These are phyloP conservation scores for Apiospora pterosperma DNA, from an alignment of 2,329 filamentous ascomycete species.

Conservation along the genomic window DNA sequence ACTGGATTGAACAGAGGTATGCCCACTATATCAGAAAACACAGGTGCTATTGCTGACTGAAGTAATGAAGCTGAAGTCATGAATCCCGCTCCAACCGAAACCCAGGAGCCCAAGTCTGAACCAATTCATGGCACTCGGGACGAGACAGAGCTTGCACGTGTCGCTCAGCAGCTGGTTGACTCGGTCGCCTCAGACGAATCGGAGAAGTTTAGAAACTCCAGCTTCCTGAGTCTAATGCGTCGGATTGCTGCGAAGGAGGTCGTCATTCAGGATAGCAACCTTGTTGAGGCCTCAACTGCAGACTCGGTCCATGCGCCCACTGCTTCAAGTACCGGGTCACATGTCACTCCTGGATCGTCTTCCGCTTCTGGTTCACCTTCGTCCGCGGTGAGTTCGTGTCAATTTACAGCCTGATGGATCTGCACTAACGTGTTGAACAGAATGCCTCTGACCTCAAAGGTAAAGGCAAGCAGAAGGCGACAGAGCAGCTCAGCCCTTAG, in stretches of 20 bases:
- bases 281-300: constrained; percentile 40
- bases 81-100: constrained; percentile 19
- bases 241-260: constrained; percentile 70
- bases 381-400: neutral
- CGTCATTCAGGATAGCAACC: constrained; percentile 66
- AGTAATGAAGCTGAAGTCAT: neutral
- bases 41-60: neutral
- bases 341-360: neutral
- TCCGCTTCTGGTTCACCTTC: neutral
- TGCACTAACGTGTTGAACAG: neutral
- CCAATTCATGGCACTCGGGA: neutral
- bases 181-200: constrained; percentile 66
- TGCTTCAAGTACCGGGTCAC: neutral
- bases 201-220: constrained; percentile 74
- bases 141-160: constrained; percentile 67
- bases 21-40: neutral
- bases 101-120: constrained; percentile 34
- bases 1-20: neutral
- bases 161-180: constrained; percentile 67
- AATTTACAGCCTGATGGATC: neutral
- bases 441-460: neutral
- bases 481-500: neutral
- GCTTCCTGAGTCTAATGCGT: constrained; percentile 75
- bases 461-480: neutral
- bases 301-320: neutral